phyloP scores from a whole-genome alignment of 2,329 filamentous ascomycete species.

The Fusarium penzigii region DNA sequence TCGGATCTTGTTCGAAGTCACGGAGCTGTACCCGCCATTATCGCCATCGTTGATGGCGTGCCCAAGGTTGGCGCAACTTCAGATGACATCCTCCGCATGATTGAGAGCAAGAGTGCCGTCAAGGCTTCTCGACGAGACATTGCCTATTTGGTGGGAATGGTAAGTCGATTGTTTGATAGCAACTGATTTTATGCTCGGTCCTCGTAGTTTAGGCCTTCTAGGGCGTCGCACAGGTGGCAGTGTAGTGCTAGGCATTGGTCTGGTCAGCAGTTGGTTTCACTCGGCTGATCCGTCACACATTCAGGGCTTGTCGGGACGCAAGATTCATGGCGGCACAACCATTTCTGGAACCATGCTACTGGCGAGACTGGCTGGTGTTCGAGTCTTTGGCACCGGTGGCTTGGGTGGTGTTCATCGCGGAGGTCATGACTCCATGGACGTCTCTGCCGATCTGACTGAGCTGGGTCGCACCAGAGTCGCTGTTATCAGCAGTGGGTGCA shows the following conservation, averaged over 20 bases:
- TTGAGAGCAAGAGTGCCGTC: constrained; percentile 65
- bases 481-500: constrained; percentile 88
- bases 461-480: constrained; percentile 86
- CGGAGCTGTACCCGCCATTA: constrained; percentile 86
- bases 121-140: constrained; percentile 91
- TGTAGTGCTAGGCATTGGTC: no score
- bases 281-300: background rate
- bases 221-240: constrained; percentile 15
- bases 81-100: constrained; percentile 73
- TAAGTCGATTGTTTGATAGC: constrained; percentile 40
- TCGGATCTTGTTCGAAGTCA: constrained; percentile 79
- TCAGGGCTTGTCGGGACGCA: constrained; percentile 65
- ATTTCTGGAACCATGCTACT: constrained; percentile 92
- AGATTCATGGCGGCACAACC: constrained; percentile 86
- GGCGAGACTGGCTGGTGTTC: constrained; percentile 82
- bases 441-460: constrained; percentile 94
- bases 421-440: constrained; percentile 83
- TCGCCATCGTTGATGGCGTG: constrained; percentile 82
- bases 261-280: no score
- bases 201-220: constrained; percentile 9
- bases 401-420: constrained; percentile 93
- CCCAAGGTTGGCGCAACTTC: constrained; percentile 76
- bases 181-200: background rate
- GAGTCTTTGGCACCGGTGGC: constrained; percentile 91
- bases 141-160: constrained; percentile 76